A percentile compares a stretch with the other conserved stretches of the same genome.
Conservation (phyloP, 208 protist genomes). For the Leptomonas pyrrhocoris region DNA sequence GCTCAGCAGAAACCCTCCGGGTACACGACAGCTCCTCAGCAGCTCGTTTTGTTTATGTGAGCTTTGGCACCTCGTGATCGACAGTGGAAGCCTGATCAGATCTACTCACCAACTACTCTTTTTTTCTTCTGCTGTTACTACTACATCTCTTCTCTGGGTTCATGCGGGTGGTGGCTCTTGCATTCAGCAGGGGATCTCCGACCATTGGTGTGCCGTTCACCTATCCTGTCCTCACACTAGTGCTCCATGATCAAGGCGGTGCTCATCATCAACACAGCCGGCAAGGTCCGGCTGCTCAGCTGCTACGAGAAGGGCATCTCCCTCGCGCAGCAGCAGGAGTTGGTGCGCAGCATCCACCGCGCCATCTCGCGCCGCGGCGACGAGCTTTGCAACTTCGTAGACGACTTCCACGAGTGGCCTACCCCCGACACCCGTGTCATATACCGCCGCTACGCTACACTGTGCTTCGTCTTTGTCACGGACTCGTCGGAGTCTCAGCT, state of each 20-base stretch:
- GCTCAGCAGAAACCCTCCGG: no score
- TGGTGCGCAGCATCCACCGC: conserved; percentile 91
- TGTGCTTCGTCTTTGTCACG: conserved; percentile 98
- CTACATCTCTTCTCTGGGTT: no score
- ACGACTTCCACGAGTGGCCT: conserved; percentile 88
- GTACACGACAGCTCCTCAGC: no score
- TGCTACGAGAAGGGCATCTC: conserved; percentile 94
- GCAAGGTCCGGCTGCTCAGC: conserved; percentile 96
- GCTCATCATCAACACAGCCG: conserved; percentile 97
- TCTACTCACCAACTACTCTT: no score
- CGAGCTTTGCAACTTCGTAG: conserved; percentile 97
- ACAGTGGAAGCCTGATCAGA: no score
- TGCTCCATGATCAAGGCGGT: conserved; percentile 95
- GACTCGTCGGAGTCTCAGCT: conserved; percentile 97
- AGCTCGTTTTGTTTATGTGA: no score
- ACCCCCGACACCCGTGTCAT: conserved; percentile 96
- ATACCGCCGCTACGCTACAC: conserved; percentile 98
- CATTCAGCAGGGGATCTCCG: no score
- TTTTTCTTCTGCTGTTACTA: no score
- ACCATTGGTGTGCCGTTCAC: neutral
- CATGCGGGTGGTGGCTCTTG: no score
- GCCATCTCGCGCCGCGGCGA: conserved; percentile 93
- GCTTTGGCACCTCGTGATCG: no score
- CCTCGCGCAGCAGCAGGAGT: conserved; percentile 80
- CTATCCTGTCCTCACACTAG: neutral